Percentiles rank a stretch among this genome's conserved stretches.
phyloP scores from a whole-genome alignment of 768 basidiomycete genomes.

The Termitomyces sp. region DNA sequence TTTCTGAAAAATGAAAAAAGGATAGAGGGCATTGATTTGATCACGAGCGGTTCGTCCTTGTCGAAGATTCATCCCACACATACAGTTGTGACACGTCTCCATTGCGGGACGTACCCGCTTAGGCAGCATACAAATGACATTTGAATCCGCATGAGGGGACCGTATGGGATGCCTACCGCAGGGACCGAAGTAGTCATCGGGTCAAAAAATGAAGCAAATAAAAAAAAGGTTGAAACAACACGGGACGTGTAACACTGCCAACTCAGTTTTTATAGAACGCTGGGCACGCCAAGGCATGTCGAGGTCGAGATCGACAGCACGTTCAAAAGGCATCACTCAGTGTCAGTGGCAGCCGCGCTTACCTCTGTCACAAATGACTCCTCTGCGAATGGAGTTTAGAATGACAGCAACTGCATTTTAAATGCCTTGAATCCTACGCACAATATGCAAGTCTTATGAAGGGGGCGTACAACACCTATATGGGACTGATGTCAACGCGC shows the following conservation, averaged over 20 bases:
- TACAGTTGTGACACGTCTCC: background rate
- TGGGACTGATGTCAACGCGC: constrained; percentile 14
- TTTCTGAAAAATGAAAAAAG: background rate
- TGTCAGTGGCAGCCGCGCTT: constrained; percentile 2
- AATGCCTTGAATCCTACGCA: background rate
- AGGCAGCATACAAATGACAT: background rate
- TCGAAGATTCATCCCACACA: background rate
- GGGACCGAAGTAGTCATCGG: background rate
- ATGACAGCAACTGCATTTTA: background rate
- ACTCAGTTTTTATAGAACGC: background rate
- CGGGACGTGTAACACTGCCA: background rate
- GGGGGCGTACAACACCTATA: constrained; percentile 8
- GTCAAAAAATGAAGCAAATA: background rate
- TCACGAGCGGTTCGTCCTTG: background rate
- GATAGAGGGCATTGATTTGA: background rate
- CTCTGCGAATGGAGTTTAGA: background rate
- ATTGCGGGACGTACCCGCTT: background rate
- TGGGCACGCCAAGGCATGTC: background rate
- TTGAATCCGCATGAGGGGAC: background rate
- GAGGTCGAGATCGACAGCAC: background rate
- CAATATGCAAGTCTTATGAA: background rate
- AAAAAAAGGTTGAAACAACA: background rate
- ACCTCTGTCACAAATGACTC: background rate
- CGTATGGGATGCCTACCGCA: background rate
- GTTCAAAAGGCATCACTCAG: background rate